Conservation (phyloP, 2,329 filamentous ascomycete genomes). For the Neopestalotiopsis clavispora region DNA sequence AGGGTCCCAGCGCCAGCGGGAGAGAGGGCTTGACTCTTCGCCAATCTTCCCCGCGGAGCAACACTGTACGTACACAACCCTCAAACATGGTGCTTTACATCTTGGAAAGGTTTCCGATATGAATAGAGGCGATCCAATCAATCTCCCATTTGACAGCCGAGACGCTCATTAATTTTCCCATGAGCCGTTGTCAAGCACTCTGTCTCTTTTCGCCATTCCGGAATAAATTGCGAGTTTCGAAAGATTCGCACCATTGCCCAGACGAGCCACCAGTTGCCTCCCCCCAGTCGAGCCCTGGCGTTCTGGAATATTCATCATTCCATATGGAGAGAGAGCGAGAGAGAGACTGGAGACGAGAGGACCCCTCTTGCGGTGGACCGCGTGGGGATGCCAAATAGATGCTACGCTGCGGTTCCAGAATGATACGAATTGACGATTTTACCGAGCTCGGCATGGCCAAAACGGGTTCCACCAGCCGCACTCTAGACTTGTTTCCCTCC, state of each 20-base stretch:
- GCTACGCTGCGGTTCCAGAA: conserved; percentile 9
- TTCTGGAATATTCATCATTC: conserved; percentile 7
- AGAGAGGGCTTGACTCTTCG: conserved; percentile 4
- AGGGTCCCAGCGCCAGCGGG: not conserved
- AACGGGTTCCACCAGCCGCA: not conserved
- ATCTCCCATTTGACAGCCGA: not conserved
- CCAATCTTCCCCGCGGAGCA: conserved; percentile 10
- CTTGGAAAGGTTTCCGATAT: not conserved
- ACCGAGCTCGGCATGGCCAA: not conserved
- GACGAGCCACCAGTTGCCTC: not conserved
- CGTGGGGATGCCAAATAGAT: not conserved
- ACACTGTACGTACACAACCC: not conserved
- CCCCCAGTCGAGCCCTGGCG: not conserved
- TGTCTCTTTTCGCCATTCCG: not conserved
- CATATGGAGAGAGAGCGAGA: not conserved
- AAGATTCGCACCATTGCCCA: not conserved
- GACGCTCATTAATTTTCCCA: not conserved
- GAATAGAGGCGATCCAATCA: not conserved
- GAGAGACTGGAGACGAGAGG: not conserved
- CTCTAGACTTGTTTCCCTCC: not conserved
- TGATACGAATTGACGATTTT: conserved; percentile 3
- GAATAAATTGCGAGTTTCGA: conserved; percentile 12
- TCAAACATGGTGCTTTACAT: not conserved
- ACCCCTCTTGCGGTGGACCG: not conserved
- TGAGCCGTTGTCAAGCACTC: not conserved